Evolutionary conservation across 179 eudicot genomes (phyloP), one percentile per base, ranked within the genome.

Genomic region (Nepenthes alata): DNA sequence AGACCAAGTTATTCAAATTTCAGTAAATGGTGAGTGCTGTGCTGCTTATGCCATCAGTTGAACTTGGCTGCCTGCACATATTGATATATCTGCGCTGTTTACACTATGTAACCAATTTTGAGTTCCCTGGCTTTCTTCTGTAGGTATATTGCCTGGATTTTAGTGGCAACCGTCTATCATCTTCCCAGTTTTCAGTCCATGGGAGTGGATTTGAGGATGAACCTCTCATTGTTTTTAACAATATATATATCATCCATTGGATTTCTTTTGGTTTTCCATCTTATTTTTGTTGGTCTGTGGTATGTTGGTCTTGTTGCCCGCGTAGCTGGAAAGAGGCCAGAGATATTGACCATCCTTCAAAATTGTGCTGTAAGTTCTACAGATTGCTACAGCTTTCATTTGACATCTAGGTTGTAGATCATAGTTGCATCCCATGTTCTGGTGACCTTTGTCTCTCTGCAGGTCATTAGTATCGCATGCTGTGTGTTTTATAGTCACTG

Each of bases 161-260:
- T 81, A 71, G 77, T 94, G 70, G 99, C 99, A 55, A 86, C 99
- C 56, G 70, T 94, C 52, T 94, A 94, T 75, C 99, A 94, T 76
- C 91, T 94, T 62, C 99, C 99, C 35, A 94, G 97, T 85, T 88
- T 94, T 78, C 91, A 83, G 64, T 94, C 99, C 55, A 90, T 90
- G 99, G 99, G 99, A 76, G 87, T 94, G 69, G 99, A 94, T 78
- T 66, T 94, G 80, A 90, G 91, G 81, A 90, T 94, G 99, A 94
- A 87, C 70, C 97, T 94, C 11, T 94, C 99, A 53, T 80, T 94
- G 74, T 94, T 94, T 70, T 76, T 94, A 75, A 77, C 97, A 63
- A 87, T 90, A 44, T 94, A 72, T 60, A 61, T 90, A 59, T 83
- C 97, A 13, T 94, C 99, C 60, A 78, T 94, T 62, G 73, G 90